Conservation (phyloP, 257 asterid genomes). For the Leptodermis oblonga region DNA sequence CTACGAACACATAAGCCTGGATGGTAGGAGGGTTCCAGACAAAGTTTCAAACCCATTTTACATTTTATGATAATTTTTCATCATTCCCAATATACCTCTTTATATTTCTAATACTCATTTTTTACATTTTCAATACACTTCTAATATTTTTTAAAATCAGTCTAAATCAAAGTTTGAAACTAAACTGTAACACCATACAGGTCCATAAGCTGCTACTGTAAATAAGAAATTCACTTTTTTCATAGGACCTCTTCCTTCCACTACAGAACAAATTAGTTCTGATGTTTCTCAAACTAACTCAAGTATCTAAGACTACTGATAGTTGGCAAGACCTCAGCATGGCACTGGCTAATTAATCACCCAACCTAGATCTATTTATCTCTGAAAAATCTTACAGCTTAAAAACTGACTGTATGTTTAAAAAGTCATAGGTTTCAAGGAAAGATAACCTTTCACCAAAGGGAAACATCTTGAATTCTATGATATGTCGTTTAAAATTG, state of each 20-base stretch:
- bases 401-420: neutral
- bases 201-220: too few species aligned
- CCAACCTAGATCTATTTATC: neutral
- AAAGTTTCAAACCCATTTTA: too few species aligned
- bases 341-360: neutral
- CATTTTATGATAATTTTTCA: too few species aligned
- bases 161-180: too few species aligned
- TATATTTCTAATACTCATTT: too few species aligned
- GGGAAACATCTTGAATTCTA: slow-evolving; percentile 53
- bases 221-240: neutral
- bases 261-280: neutral
- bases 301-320: neutral
- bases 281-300: neutral
- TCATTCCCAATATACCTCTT: too few species aligned
- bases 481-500: slow-evolving; percentile 61
- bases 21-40: too few species aligned
- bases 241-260: neutral
- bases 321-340: neutral
- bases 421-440: neutral
- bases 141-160: too few species aligned
- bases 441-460: slow-evolving; percentile 65
- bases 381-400: neutral
- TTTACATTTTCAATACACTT: too few species aligned
- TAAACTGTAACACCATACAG: too few species aligned
- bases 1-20: too few species aligned